Conservation (phyloP, 345 rosid genomes). For the Gossypium turneri region DNA sequence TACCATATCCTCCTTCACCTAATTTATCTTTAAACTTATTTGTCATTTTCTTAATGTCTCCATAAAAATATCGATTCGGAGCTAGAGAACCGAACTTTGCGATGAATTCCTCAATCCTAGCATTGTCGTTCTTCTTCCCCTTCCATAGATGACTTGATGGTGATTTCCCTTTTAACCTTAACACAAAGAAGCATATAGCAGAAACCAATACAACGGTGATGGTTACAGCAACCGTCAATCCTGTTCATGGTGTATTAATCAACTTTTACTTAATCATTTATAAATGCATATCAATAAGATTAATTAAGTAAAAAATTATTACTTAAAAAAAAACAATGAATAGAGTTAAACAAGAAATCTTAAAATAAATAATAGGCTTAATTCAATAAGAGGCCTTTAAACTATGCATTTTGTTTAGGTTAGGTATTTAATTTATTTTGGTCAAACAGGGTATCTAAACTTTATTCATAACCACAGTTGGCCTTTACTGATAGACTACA, state of each 20-base stretch:
- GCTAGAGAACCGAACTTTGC: neutral
- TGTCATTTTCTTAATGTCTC: conserved; percentile 27
- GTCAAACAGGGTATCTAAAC: too few relatives aligned
- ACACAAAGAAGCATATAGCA: neutral
- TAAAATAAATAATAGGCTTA: too few relatives aligned
- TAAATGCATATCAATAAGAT: neutral
- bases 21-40: conserved; percentile 18
- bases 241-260: neutral
- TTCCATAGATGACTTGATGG: neutral
- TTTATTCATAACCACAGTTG: too few relatives aligned
- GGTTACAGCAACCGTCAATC: neutral
- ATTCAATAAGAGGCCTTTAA: too few relatives aligned
- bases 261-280: too few relatives aligned
- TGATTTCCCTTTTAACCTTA: neutral
- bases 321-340: neutral
- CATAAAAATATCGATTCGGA: conserved; percentile 15
- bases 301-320: too few relatives aligned
- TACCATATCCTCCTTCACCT: conserved; percentile 32
- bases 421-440: too few relatives aligned
- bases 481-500: too few relatives aligned
- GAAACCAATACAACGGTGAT: neutral
- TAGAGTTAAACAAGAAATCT: neutral
- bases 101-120: conserved; percentile 15
- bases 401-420: too few relatives aligned
- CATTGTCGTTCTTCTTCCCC: neutral